Evolutionary conservation across 176 grass and related monocot species (phyloP), one percentile per base, ranked within the genome.

Genomic region (Phoenix roebelenii): DNA sequence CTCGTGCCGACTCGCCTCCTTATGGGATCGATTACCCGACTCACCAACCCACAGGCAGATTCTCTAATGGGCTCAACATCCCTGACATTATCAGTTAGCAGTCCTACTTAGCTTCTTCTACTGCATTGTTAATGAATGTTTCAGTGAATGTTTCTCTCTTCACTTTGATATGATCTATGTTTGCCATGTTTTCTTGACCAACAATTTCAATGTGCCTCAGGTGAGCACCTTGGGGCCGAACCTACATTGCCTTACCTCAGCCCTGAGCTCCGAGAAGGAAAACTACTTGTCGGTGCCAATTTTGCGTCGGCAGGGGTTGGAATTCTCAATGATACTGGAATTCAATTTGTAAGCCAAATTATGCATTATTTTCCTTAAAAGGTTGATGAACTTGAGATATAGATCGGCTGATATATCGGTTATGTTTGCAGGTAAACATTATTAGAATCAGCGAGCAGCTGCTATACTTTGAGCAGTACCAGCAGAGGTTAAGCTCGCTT

Each of bases 251-350:
- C 92, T 49, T 90, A 87, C 87, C 72, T 97, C 70, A 80, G 78
- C 78, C 92, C 92, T 0, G 22, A 82, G 12, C 86, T 85, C n/a
- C 78, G 49, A 7, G 87, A 78, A 4, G n/a, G 79, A 28, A 87
- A 86, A 68, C 87, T 97, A 15, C 75, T 97, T 16, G 75, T 90
- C 0, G 92, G 92, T 62, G 92, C 92, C 17, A 97, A 97, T 74
- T 97, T 97, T 65, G 92, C 92, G 49, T 97, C 92, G 0, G 92
- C 92, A 3, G 92, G 92, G 52, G 75, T 91, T 24, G 92, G 92
- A 51, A 97, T 97, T 59, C 92, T 97, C 59, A 91, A 97, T 49
- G 92, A 97, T 75, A 97, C 92, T 0, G 92, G 92, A 30, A 77
- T 90, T 52, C 92, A 97, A 67, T 97, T 97, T 17, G 92, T 90